Conservation (phyloP, 2,329 filamentous ascomycete genomes). For the Aureobasidium sp. region DNA sequence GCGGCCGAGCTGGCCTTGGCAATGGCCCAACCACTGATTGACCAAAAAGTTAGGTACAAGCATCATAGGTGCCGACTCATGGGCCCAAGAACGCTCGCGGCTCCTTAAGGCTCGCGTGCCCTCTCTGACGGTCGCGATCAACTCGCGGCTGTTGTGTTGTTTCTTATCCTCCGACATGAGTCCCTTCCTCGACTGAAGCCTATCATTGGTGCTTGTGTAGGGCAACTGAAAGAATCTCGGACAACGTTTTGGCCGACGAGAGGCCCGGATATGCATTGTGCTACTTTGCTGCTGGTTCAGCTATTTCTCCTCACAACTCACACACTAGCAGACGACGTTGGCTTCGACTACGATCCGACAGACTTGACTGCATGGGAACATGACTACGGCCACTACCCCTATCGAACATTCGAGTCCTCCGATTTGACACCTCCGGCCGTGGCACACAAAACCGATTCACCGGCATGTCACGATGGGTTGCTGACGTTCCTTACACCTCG, state of each 20-base stretch:
- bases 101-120: not conserved
- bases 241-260: not conserved
- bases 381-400: constrained; percentile 15
- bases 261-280: not conserved
- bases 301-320: not conserved
- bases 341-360: constrained; percentile 11
- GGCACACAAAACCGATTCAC: not conserved
- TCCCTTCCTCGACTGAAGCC: not conserved
- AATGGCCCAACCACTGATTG: not conserved
- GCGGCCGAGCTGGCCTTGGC: not conserved
- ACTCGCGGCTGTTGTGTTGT: not conserved
- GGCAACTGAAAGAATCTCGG: not conserved
- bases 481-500: constrained; percentile 27
- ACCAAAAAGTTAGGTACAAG: not conserved
- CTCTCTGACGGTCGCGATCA: not conserved
- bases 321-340: constrained; percentile 12
- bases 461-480: constrained; percentile 13
- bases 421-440: constrained; percentile 9
- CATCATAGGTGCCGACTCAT: not conserved
- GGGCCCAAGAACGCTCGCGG: not conserved
- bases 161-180: not conserved
- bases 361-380: constrained; percentile 9
- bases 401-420: constrained; percentile 8
- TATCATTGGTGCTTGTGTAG: not conserved
- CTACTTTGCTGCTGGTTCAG: constrained; percentile 3